Evolutionary conservation across 1,139 yeast genomes (phyloP), one percentile per base, ranked within the genome.

Genomic region (Pichia sp.): DNA sequence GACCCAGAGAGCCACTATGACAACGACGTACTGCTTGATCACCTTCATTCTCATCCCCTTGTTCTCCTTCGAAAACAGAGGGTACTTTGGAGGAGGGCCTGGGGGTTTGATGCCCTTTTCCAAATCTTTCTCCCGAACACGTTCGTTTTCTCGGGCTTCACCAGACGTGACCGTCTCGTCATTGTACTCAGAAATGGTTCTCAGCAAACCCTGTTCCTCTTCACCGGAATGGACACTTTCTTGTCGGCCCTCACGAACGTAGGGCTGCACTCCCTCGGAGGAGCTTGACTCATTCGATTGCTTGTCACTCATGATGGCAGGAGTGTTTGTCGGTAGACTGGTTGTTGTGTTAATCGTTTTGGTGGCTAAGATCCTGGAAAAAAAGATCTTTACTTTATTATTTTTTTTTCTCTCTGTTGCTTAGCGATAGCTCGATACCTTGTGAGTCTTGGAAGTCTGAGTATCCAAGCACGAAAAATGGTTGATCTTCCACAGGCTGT

Each of bases 141-240:
- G 51, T 11, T 54, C 59, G 6, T 45, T 45, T 10, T 40, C 50
- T 10, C 45, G 57, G 5, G 61, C 62, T n/a, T 52, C 50, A 10
- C 63, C 61, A 4, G 52, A 45, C 1, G 48, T 11, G 6, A 60
- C 51, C 5, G 63, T 57, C 19, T 52, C 54, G 34, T 61, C 67
- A 1, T 66, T 66, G 46, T 57, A 65, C 31, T 61, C 56, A 1
- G 69, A 62, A 4, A 63, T 59, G 3, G 64, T 57, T 47, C 69
- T 53, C 49, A 63, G 40, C 2, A 66, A 44, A 29, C 19, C 31
- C 30, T 45, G 42, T 13, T 11, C 31, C 32, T 38, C 45, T 29
- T 40, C 23, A 8, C 29, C 13, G 40, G 44, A 19, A 49, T 38
- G 45, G 26, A 16, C 8, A 30, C 26, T 30, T 13, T 30, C 51